These are phyloP conservation scores for Microbotryum lychnidis-dioicae DNA, from an alignment of 1,284 basidiomycete genomes.

Conservation along the genomic window DNA sequence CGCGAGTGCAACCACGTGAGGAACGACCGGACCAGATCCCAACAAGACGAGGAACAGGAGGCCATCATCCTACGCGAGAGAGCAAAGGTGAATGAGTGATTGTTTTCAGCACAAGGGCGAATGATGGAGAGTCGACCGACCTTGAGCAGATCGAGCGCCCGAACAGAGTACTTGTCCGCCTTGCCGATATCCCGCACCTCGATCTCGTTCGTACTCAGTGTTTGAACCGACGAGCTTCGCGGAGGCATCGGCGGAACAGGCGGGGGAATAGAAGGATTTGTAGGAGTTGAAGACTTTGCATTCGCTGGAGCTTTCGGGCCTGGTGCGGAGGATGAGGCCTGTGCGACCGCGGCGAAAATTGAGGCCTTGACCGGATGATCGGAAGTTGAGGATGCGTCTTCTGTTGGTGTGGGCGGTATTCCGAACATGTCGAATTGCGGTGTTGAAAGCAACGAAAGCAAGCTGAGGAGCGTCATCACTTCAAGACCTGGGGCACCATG, in stretches of 20 bases:
- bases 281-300: not conserved
- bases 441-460: conserved; percentile 15
- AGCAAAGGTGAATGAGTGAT: too few species aligned
- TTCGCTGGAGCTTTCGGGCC: not conserved
- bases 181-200: conserved; percentile 1
- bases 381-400: not conserved
- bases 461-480: conserved; percentile 10
- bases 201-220: conserved; percentile 13
- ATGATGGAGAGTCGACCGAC: not conserved
- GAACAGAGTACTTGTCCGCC: not conserved
- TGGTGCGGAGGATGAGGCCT: not conserved
- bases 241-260: not conserved
- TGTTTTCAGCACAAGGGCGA: not conserved
- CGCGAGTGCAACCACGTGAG: conserved; percentile 9
- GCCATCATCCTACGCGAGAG: conserved; percentile 2
- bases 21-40: not conserved
- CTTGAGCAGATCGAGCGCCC: not conserved
- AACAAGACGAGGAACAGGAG: conserved; percentile 9
- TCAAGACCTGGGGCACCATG: conserved; percentile 13
- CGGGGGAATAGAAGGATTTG: not conserved
- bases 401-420: not conserved
- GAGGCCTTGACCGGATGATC: too few species aligned
- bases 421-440: not conserved
- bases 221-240: not conserved
- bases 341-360: not conserved